Evolutionary conservation across 139 green algal genomes (phyloP).

Genomic region (Coelastrella sp.): DNA sequence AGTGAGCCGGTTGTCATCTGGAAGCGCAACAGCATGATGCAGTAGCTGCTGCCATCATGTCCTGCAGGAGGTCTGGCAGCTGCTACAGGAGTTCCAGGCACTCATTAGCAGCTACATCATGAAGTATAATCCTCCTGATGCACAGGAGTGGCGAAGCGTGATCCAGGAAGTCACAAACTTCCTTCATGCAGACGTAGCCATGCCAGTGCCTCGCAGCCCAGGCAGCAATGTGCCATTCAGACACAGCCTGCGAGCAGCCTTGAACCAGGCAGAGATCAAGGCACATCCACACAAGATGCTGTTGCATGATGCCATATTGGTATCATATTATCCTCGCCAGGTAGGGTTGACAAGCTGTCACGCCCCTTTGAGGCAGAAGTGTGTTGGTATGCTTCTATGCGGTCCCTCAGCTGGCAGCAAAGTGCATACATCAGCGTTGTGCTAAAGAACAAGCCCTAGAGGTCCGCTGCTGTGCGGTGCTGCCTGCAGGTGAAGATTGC

Average conservation of each 20-base stretch:
- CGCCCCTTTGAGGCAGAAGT: no score
- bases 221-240: slow-evolving; percentile 49
- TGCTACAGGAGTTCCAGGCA: slow-evolving; percentile 75
- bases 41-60: not conserved
- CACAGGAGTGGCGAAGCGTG: slow-evolving; percentile 39
- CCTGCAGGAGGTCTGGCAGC: slow-evolving; percentile 63
- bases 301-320: slow-evolving; percentile 68
- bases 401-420: not conserved
- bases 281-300: slow-evolving; percentile 49
- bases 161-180: slow-evolving; percentile 60
- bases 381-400: not conserved
- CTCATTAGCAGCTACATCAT: slow-evolving; percentile 59
- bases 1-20: not conserved
- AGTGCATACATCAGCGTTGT: not conserved
- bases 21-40: not conserved
- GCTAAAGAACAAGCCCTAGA: not conserved
- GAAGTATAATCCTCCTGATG: slow-evolving; percentile 48
- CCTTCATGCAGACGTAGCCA: slow-evolving; percentile 63
- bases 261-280: slow-evolving; percentile 40
- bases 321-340: slow-evolving; percentile 65
- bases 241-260: slow-evolving; percentile 36
- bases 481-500: slow-evolving; percentile 76
- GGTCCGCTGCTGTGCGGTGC: not conserved
- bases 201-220: slow-evolving; percentile 51
- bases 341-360: not conserved